Base-by-base conservation (phyloP, 768 basidiomycete species). In the Phaeotremella fagi region DNA sequence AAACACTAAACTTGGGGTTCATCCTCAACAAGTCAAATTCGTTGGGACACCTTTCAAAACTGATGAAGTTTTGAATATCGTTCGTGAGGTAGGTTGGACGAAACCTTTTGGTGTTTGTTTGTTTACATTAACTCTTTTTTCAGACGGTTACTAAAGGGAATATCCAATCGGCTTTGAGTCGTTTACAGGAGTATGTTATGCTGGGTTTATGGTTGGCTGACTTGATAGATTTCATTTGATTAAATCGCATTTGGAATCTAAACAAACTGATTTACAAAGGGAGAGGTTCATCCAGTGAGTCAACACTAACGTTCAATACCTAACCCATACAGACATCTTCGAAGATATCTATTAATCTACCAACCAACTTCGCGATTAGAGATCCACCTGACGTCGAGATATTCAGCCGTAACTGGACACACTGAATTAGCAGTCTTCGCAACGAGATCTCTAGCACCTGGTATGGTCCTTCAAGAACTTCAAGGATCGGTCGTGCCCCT, bases 1-100 rank as follows among this genome's bases (percentile, higher is more conserved):
- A n/a, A 64, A 65, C 27, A 61, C 60, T 11, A 58, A 61, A 28
- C 56, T 74, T 11, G 73, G 73, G n/a, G 70, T 72, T 12, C 65
- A 72, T 51, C 67, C 69, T 20, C 64, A 70, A 44, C 64, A 70
- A 44, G 65, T 66, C 46, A 67, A 68, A 28, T 73, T 71, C 41
- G 59, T 67, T 20, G 67, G 65, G 16, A 67, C 67, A 22, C 25
- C 35, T 4, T 68, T 71, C 54, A 68, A 74, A 48, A 61, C 62
- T 22, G 59, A 66, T 7, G 68, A 72, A 22, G 66, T 70, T 9
- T 28, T 70, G 26, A 48, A 54, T 25, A 70, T 72, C 26, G 46
- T 72, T 2, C 60, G 60, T 52, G 68, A 72, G 49, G 70, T 71
- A 48, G 48, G 61, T 20, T n/a, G n/a, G n/a, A n/a, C n/a, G n/a